These are phyloP conservation scores for Tetragonia tetragonoides DNA, from an alignment of 148 eudicot species.

Conservation along the genomic window DNA sequence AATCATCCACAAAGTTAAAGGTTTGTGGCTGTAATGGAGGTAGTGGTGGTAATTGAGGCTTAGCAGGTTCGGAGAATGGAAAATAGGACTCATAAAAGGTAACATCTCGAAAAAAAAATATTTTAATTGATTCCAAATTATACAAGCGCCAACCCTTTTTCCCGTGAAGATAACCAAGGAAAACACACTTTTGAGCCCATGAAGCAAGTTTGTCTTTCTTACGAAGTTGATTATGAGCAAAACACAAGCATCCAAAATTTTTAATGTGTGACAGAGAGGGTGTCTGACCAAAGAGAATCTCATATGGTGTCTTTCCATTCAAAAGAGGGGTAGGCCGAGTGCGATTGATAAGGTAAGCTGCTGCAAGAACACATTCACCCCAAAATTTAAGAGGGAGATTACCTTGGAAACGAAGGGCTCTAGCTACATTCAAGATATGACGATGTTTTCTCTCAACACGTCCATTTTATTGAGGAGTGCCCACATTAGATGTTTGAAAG, in stretches of 20 bases:
- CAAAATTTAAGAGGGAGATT: too few relatives aligned
- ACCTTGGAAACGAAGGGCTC: too few relatives aligned
- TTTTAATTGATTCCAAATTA: background rate
- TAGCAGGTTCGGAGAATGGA: background rate
- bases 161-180: background rate
- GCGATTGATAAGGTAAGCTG: constrained; percentile 10
- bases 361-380: too few relatives aligned
- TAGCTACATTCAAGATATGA: too few relatives aligned
- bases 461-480: constrained; percentile 13
- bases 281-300: background rate
- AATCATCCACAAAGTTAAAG: background rate
- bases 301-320: constrained; percentile 3
- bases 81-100: background rate
- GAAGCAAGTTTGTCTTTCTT: constrained; percentile 1
- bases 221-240: background rate
- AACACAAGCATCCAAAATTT: constrained; percentile 9
- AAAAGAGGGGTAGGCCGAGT: background rate
- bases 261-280: background rate
- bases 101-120: background rate
- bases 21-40: background rate
- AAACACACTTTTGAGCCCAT: background rate
- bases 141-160: background rate
- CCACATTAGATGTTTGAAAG: background rate
- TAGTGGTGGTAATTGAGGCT: too few relatives aligned
- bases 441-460: too few relatives aligned